These are phyloP conservation scores for Calonectria naviculata DNA, from an alignment of 2,329 filamentous ascomycete genomes.

Conservation along the genomic window DNA sequence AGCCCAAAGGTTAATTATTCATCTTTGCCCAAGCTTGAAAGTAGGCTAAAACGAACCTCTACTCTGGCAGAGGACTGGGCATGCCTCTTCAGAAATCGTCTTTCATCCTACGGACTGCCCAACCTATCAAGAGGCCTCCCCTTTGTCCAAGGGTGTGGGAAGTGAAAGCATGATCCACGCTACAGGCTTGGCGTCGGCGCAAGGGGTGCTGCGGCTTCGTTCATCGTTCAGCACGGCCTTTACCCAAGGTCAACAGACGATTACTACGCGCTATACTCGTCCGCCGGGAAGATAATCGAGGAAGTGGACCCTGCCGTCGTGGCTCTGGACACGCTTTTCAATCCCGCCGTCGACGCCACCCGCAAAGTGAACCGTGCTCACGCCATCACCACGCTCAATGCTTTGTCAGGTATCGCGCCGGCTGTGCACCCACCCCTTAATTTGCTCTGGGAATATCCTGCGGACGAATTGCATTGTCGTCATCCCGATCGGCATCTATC, in stretches of 20 bases:
- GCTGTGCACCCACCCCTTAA: constrained; percentile 48
- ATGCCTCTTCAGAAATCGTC: constrained; percentile 30
- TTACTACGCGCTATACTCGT: constrained; percentile 41
- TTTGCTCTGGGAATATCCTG: constrained; percentile 53
- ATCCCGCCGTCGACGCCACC: constrained; percentile 38
- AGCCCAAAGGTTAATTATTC: constrained; percentile 47
- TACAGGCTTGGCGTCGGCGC: constrained; percentile 33
- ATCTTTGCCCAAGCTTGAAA: constrained; percentile 38
- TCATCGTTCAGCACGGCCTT: constrained; percentile 34
- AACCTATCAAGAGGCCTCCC: constrained; percentile 28
- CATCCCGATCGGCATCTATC: background rate
- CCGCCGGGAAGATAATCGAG: constrained; percentile 40
- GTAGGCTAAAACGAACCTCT: constrained; percentile 31
- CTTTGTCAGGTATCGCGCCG: constrained; percentile 50
- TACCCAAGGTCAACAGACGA: constrained; percentile 45
- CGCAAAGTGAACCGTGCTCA: constrained; percentile 40
- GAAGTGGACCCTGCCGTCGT: constrained; percentile 46
- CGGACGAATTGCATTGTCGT: constrained; percentile 39
- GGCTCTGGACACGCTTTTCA: constrained; percentile 45
- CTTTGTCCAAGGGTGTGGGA: background rate
- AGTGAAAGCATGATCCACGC: constrained; percentile 1
- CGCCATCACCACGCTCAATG: constrained; percentile 56
- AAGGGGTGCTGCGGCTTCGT: constrained; percentile 8
- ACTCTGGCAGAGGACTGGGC: constrained; percentile 17
- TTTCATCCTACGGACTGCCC: constrained; percentile 38